Percentiles rank a stretch among this genome's conserved stretches.
These are phyloP conservation scores for Fusarium tanahbumbuense DNA, from an alignment of 2,329 filamentous ascomycete species.

Conservation along the genomic window DNA sequence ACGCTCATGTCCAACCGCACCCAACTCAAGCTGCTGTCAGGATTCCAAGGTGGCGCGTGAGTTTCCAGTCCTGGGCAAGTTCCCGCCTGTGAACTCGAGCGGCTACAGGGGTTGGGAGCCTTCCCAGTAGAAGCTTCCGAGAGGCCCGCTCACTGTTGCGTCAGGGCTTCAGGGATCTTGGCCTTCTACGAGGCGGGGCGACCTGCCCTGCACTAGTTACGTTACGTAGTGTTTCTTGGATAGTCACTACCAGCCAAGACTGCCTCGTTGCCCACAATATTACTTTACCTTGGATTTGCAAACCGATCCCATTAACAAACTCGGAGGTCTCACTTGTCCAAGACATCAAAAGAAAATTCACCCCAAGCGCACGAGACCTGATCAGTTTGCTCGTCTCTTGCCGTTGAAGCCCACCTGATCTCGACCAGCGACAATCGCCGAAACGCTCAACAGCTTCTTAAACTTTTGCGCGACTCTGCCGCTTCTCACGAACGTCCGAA, in stretches of 20 bases:
- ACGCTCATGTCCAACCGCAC: conserved; percentile 15
- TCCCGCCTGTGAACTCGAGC: conserved; percentile 10
- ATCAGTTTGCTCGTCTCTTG: conserved; percentile 15
- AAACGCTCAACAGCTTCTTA: not conserved
- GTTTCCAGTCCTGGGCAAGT: conserved; percentile 21
- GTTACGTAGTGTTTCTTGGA: conserved; percentile 41
- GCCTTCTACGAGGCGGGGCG: conserved; percentile 29
- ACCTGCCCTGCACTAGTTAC: conserved; percentile 21
- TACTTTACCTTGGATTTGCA: conserved; percentile 8
- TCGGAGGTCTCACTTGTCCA: conserved; percentile 22
- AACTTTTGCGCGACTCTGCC: conserved; percentile 24
- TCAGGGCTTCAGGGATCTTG: conserved; percentile 32
- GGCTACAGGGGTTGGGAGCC: conserved; percentile 29
- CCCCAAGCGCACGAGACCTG: conserved; percentile 24
- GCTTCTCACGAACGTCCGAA: not conserved
- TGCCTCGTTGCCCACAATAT: conserved; percentile 26
- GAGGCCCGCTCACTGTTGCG: conserved; percentile 34
- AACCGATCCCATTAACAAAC: conserved; percentile 4
- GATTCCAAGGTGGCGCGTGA: conserved; percentile 23
- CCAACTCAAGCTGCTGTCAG: conserved; percentile 18
- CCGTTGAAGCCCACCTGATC: conserved; percentile 29
- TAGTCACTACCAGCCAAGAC: conserved; percentile 30
- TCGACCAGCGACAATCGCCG: conserved; percentile 4
- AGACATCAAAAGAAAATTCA: conserved; percentile 28
- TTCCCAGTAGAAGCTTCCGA: conserved; percentile 29